Evolutionary conservation across 2,329 filamentous ascomycete genomes (phyloP), one percentile per base, ranked within the genome.

Genomic region (Calonectria henricotiae): DNA sequence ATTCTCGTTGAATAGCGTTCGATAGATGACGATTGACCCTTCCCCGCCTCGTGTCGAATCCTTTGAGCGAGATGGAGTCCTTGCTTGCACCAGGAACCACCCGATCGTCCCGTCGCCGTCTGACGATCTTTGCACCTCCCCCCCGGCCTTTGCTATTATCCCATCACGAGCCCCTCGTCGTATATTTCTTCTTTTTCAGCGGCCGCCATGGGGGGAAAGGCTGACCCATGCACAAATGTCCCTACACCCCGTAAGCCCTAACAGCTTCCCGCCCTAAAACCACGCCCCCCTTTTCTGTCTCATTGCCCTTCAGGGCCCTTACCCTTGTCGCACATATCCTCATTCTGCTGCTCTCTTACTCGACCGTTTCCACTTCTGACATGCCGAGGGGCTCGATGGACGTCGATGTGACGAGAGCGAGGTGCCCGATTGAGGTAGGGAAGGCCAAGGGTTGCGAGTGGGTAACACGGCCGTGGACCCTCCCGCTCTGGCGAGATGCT

Each of bases 201-300:
- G 46, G 63, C 62, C 63, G 62, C 54, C 32, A n/a, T 69, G 35
- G 43, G 20, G 43, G 51, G 58, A 60, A 35, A 47, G 37, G 39
- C 44, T 67, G 46, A 62, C 61, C 68, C 63, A 73, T 69, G 72
- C 67, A 64, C 51, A 60, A 54, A 35, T 60, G 23, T 54, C 46
- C 44, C 63, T 69, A 73, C 76, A 71, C 73, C 72, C 76, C 68
- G 72, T 77, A 78, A 77, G 76, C 76, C 76, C 76, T 77, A 77
- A 68, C 55, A 61, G 30, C 62, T 63, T 68, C 62, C 65, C 63
- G 65, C 61, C 67, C 55, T 43, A 71, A 60, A 47, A 62, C 54
- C 65, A 61, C 71, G 67, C 69, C 69, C 73, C 73, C 68, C 58
- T 62, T 43, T 60, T 51, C 35, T 27, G 12, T 23, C 12, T 58